Conservation (phyloP, 106 monocot species). For the Gastrodia elata region DNA sequence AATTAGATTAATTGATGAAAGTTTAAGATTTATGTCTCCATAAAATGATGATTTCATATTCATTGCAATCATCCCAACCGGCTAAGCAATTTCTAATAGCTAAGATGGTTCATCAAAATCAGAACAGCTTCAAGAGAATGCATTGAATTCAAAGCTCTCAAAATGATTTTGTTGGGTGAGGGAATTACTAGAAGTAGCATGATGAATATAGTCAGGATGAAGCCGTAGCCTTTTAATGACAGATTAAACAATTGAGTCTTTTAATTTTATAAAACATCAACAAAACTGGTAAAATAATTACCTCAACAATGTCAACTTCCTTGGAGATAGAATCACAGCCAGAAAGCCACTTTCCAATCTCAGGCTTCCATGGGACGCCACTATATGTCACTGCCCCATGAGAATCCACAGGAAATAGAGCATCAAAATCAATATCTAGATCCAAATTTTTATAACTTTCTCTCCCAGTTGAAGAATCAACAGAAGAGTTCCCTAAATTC, state of each 20-base stretch:
- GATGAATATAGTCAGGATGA: too few species aligned
- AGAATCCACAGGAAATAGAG: slow-evolving; percentile 30
- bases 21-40: not conserved
- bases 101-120: not conserved
- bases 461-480: slow-evolving; percentile 10
- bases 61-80: not conserved
- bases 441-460: not conserved
- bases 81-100: not conserved
- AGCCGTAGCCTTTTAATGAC: too few species aligned
- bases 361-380: slow-evolving; percentile 66
- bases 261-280: not conserved
- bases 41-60: not conserved
- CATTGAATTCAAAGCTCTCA: not conserved
- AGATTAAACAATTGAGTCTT: not conserved
- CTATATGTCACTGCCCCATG: slow-evolving; percentile 45
- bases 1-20: not conserved
- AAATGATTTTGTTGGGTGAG: not conserved
- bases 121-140: not conserved
- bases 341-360: slow-evolving; percentile 79
- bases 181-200: too few species aligned
- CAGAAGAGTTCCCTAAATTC: slow-evolving; percentile 4
- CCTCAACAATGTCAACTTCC: slow-evolving; percentile 45
- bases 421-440: slow-evolving; percentile 10
- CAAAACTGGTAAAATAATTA: not conserved
- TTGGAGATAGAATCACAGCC: slow-evolving; percentile 35